Conservation (phyloP, 2,329 filamentous ascomycete genomes). For the Blastomyces parvus region DNA sequence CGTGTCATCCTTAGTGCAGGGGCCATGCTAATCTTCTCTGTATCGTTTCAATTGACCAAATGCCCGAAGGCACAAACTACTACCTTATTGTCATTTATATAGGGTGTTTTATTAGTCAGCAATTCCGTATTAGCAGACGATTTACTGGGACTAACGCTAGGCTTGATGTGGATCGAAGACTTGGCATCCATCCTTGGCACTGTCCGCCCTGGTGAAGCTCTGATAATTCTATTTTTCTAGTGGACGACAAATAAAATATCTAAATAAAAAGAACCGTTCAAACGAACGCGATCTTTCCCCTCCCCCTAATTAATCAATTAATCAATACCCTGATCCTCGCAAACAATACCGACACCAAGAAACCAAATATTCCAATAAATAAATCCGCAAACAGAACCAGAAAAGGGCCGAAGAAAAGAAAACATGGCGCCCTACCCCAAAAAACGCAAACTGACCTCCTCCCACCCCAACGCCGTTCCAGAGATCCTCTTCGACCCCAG, state of each 20-base stretch:
- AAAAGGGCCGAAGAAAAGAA: neutral
- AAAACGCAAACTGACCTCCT: conserved; percentile 49
- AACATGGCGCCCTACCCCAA: conserved; percentile 43
- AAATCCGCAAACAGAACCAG: neutral
- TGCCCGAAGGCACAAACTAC: conserved; percentile 35
- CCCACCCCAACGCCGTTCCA: conserved; percentile 42
- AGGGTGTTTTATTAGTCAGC: neutral
- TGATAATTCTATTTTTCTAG: too few relatives aligned
- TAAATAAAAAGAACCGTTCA: too few relatives aligned
- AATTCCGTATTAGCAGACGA: too few relatives aligned
- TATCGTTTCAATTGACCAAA: conserved; percentile 60
- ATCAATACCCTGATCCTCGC: too few relatives aligned
- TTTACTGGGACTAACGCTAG: too few relatives aligned
- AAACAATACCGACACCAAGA: neutral
- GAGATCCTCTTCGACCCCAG: conserved; percentile 77
- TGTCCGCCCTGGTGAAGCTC: too few relatives aligned
- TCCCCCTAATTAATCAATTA: too few relatives aligned
- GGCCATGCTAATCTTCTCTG: conserved; percentile 78
- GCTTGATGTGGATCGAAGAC: neutral
- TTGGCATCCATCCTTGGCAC: neutral
- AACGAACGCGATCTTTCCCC: too few relatives aligned
- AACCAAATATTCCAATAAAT: neutral
- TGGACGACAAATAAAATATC: too few relatives aligned
- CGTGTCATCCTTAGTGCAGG: conserved; percentile 91
- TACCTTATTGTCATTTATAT: conserved; percentile 20